Evolutionary conservation across 129 eudicot genomes (phyloP).

Genomic region (Tagetes erecta): DNA sequence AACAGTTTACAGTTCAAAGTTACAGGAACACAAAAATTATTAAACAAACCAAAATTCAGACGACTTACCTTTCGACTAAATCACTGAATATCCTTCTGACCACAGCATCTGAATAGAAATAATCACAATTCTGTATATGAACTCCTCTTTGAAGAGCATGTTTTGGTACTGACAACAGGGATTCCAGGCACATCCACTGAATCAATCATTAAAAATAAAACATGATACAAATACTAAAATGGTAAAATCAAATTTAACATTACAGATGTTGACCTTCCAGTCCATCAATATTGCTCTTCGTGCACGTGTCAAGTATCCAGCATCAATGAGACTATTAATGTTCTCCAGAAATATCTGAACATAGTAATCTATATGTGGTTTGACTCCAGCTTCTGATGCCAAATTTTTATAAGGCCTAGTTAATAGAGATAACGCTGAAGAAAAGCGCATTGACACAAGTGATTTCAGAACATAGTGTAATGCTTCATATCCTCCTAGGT

Average conservation of each 20-base stretch:
- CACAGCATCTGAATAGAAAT: constrained; percentile 52
- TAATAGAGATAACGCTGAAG: constrained; percentile 48
- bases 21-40: not conserved
- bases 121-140: constrained; percentile 18
- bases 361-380: constrained; percentile 59
- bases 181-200: constrained; percentile 93
- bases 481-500: constrained; percentile 81
- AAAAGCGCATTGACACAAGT: constrained; percentile 42
- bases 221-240: not conserved
- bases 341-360: constrained; percentile 53
- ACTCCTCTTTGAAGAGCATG: constrained; percentile 57
- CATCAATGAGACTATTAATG: constrained; percentile 61
- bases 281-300: constrained; percentile 83
- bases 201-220: constrained; percentile 37
- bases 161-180: constrained; percentile 56
- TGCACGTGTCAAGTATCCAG: constrained; percentile 61
- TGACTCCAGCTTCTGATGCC: constrained; percentile 33
- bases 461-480: constrained; percentile 55
- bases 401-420: constrained; percentile 30
- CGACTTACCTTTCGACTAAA: constrained; percentile 75
- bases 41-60: not conserved
- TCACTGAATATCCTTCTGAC: constrained; percentile 56
- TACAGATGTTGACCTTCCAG: constrained; percentile 68
- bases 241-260: not conserved
- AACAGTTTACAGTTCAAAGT: not conserved